These are phyloP conservation scores for Phytophthora crassamura DNA, from an alignment of 352 stramenopile species.

Conservation along the genomic window DNA sequence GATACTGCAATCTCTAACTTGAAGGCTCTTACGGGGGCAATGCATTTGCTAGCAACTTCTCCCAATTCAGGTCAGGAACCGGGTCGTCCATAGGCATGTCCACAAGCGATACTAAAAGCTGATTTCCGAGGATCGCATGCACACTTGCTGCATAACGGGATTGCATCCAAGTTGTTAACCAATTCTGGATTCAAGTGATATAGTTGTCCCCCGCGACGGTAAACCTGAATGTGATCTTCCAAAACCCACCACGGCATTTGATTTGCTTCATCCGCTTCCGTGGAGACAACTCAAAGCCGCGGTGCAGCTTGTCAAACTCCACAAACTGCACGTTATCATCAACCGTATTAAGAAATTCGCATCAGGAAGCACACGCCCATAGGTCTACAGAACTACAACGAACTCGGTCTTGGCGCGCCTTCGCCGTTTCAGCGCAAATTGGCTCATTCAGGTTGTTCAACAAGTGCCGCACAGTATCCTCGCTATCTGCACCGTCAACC, in stretches of 20 bases:
- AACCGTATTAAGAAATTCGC: conserved; percentile 14
- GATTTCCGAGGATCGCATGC: neutral
- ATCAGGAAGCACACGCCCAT: conserved; percentile 10
- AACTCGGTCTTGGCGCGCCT: neutral
- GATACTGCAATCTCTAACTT: neutral
- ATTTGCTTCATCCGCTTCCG: neutral
- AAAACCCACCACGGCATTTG: neutral
- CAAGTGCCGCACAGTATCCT: neutral
- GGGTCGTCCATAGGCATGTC: conserved; percentile 8
- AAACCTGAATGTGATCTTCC: neutral
- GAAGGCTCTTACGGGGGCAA: conserved; percentile 2
- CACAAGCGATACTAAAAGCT: conserved; percentile 11
- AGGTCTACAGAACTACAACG: neutral
- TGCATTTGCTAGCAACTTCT: conserved; percentile 12
- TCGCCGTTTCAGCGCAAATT: neutral
- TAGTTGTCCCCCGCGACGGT: neutral
- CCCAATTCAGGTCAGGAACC: neutral
- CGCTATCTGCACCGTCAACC: neutral
- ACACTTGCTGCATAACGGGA: conserved; percentile 3
- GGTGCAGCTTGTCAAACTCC: neutral
- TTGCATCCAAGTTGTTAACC: neutral
- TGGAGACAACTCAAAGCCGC: neutral
- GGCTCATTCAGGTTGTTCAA: neutral
- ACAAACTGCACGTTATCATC: neutral
- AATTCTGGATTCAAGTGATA: conserved; percentile 20